Evolutionary conservation across 345 rosid genomes (phyloP).

Genomic region (Nasturtium officinale): DNA sequence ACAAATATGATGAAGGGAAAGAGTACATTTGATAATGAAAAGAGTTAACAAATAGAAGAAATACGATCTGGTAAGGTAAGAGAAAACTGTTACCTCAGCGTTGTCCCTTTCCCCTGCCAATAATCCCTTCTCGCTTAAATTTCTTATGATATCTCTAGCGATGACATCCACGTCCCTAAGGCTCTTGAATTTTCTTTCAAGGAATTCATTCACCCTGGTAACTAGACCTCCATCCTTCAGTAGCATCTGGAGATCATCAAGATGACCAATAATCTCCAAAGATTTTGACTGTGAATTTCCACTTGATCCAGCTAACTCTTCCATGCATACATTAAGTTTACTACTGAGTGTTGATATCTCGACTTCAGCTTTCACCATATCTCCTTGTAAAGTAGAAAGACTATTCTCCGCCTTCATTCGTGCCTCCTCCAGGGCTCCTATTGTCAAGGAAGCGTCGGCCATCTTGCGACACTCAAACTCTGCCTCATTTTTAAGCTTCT

Average conservation of each 20-base stretch:
- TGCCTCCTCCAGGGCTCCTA: constrained; percentile 65
- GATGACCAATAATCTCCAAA: constrained; percentile 54
- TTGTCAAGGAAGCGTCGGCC: constrained; percentile 54
- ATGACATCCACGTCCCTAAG: constrained; percentile 63
- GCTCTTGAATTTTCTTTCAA: constrained; percentile 54
- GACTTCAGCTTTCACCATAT: constrained; percentile 57
- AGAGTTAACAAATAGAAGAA: constrained; percentile 10
- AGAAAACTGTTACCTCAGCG: constrained; percentile 52
- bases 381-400: constrained; percentile 59
- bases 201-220: constrained; percentile 54
- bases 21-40: constrained; percentile 6
- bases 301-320: constrained; percentile 71
- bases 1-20: constrained; percentile 17
- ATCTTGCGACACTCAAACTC: constrained; percentile 53
- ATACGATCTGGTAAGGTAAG: neutral
- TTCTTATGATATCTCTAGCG: constrained; percentile 50
- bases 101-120: constrained; percentile 42
- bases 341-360: constrained; percentile 66
- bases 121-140: constrained; percentile 41
- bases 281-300: constrained; percentile 60
- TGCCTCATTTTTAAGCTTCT: constrained; percentile 60
- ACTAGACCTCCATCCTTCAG: constrained; percentile 58
- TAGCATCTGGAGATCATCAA: constrained; percentile 58
- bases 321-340: constrained; percentile 73
- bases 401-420: constrained; percentile 56